phyloP scores from a whole-genome alignment of 2,329 filamentous ascomycete species.

The Trichoderma sp. region DNA sequence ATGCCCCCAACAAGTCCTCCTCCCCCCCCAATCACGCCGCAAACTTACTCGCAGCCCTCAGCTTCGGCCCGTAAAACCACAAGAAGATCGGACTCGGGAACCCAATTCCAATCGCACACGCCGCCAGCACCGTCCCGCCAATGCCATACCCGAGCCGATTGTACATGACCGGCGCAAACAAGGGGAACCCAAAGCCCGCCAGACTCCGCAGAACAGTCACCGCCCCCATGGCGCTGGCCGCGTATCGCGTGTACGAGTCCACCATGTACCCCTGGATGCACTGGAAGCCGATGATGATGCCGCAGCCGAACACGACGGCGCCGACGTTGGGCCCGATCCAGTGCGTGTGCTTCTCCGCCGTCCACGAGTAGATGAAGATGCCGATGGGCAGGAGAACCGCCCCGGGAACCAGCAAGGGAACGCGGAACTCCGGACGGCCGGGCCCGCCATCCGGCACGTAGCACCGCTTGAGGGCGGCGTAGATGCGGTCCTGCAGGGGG shows the following conservation, averaged over 20 bases:
- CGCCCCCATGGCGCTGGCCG: slow-evolving; percentile 45
- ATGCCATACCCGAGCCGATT: slow-evolving; percentile 39
- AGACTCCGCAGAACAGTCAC: slow-evolving; percentile 45
- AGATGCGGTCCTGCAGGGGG: slow-evolving; percentile 45
- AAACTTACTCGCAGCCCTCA: slow-evolving; percentile 35
- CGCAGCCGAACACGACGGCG: slow-evolving; percentile 37
- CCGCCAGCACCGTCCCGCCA: slow-evolving; percentile 43
- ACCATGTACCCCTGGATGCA: slow-evolving; percentile 47
- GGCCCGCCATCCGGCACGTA: slow-evolving; percentile 34
- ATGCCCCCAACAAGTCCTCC: not conserved
- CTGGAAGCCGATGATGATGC: slow-evolving; percentile 42
- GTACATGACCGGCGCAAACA: slow-evolving; percentile 50
- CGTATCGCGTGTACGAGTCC: slow-evolving; percentile 45
- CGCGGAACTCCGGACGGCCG: slow-evolving; percentile 42
- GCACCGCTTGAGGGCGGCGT: slow-evolving; percentile 41
- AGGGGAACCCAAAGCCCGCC: slow-evolving; percentile 50
- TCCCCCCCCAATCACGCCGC: slow-evolving; percentile 3
- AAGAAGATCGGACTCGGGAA: slow-evolving; percentile 44
- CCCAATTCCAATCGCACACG: slow-evolving; percentile 38
- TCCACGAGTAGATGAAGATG: slow-evolving; percentile 46
- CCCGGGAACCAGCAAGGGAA: slow-evolving; percentile 42
- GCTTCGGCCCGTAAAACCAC: slow-evolving; percentile 42
- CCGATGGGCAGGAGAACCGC: slow-evolving; percentile 42
- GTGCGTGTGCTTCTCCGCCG: slow-evolving; percentile 40
- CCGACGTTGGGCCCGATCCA: slow-evolving; percentile 48